Evolutionary conservation across 2,329 filamentous ascomycete genomes (phyloP).

Genomic region (Trichoderma citrinoviride): DNA sequence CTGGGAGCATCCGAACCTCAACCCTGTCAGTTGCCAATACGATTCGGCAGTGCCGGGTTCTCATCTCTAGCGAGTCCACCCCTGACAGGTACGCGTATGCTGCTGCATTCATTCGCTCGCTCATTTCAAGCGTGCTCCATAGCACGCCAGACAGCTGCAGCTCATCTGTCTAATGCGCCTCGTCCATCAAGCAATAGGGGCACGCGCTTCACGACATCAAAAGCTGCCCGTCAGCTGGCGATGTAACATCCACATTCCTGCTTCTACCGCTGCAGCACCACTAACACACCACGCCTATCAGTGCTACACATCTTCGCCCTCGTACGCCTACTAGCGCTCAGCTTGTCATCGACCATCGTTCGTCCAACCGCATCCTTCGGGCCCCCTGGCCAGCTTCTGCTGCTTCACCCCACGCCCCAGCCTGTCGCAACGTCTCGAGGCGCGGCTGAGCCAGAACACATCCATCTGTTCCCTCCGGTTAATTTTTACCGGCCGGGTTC

Average conservation of each 20-base stretch:
- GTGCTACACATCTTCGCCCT: too few relatives aligned
- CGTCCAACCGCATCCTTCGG: background rate
- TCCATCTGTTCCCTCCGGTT: background rate
- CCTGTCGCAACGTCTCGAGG: background rate
- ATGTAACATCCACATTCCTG: conserved; percentile 7
- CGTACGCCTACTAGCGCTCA: background rate
- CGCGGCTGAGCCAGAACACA: background rate
- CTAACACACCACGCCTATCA: too few relatives aligned
- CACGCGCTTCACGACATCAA: background rate
- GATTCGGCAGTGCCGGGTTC: background rate
- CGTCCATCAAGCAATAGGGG: conserved; percentile 7
- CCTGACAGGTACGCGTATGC: conserved; percentile 9
- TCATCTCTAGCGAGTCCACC: background rate
- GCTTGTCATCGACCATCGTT: background rate
- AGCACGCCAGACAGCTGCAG: background rate
- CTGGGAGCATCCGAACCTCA: background rate
- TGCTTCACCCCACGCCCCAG: background rate
- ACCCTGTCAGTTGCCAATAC: conserved; percentile 8
- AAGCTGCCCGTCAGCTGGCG: background rate
- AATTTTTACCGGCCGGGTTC: background rate
- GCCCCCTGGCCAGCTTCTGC: background rate
- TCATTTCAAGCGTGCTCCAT: background rate
- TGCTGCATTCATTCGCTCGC: background rate
- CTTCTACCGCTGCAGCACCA: background rate
- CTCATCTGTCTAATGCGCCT: conserved; percentile 5